These are phyloP conservation scores for Stereocaulon alpinum DNA, from an alignment of 495 filamentous ascomycete genomes.

Conservation along the genomic window DNA sequence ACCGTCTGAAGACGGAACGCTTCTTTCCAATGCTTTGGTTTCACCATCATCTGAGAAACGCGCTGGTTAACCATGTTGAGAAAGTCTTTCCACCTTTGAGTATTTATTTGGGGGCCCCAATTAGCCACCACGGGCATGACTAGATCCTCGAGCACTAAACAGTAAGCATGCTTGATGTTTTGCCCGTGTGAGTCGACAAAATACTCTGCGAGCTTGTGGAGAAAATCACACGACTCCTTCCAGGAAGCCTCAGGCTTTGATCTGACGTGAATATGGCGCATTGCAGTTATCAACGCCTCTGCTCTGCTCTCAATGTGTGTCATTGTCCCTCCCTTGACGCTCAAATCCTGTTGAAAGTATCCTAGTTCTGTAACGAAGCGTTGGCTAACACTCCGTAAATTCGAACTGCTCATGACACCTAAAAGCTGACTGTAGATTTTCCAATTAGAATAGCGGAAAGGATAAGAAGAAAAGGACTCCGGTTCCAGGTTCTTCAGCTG, in stretches of 20 bases:
- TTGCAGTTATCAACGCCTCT: constrained; percentile 75
- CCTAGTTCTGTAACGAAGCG: constrained; percentile 75
- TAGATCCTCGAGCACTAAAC: constrained; percentile 76
- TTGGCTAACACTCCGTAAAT: constrained; percentile 72
- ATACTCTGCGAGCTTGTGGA: constrained; percentile 66
- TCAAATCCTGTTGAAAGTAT: constrained; percentile 59
- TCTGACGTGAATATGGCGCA: constrained; percentile 76
- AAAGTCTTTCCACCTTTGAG: constrained; percentile 78
- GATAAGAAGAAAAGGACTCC: constrained; percentile 59
- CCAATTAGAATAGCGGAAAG: constrained; percentile 87
- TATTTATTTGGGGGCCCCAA: constrained; percentile 58
- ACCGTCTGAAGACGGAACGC: constrained; percentile 79
- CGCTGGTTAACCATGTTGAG: constrained; percentile 64
- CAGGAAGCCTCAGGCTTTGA: constrained; percentile 61
- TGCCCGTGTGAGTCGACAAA: constrained; percentile 79
- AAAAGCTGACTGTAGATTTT: constrained; percentile 82
- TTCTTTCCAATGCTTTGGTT: constrained; percentile 81
- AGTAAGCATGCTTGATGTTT: constrained; percentile 86
- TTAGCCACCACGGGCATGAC: constrained; percentile 79
- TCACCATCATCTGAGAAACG: constrained; percentile 70
- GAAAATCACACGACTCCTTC: constrained; percentile 79
- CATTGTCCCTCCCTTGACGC: constrained; percentile 45
- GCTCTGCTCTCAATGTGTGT: constrained; percentile 65
- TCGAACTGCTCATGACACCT: constrained; percentile 87
- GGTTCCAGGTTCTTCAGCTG: constrained; percentile 82